Evolutionary conservation across 2,329 filamentous ascomycete species (phyloP).

Genomic region (Lachnellula hyalina): DNA sequence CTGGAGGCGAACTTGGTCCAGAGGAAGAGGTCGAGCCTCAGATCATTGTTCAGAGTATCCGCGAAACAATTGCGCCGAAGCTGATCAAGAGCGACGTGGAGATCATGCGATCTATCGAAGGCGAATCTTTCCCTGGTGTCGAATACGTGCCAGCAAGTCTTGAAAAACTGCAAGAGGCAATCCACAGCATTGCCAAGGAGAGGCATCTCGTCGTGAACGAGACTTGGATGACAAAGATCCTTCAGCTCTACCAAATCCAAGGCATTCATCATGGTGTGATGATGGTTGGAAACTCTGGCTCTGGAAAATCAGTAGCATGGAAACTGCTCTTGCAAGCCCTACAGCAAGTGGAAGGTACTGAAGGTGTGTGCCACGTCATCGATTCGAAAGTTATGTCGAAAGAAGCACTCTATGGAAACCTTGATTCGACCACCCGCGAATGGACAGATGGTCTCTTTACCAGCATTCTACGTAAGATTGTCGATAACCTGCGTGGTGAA

Average conservation of each 20-base stretch:
- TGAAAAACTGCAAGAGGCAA: constrained; percentile 71
- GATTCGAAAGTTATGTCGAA: constrained; percentile 99
- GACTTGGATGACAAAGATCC: constrained; percentile 93
- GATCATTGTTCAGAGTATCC: constrained; percentile 96
- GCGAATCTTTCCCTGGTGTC: constrained; percentile 83
- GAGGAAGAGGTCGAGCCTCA: constrained; percentile 84
- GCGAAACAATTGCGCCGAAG: constrained; percentile 97
- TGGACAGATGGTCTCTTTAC: constrained; percentile 99
- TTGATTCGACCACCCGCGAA: constrained; percentile 94
- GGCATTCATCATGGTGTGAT: constrained; percentile 98
- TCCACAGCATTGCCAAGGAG: constrained; percentile 76
- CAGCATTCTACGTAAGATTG: constrained; percentile 94
- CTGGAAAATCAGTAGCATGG: constrained; percentile 95
- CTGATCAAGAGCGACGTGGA: constrained; percentile 89
- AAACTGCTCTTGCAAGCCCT: constrained; percentile 85
- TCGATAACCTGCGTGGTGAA: constrained; percentile 96
- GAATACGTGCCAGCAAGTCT: constrained; percentile 88
- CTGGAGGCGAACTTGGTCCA: constrained; percentile 51
- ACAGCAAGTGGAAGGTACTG: constrained; percentile 82
- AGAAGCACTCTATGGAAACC: constrained; percentile 89
- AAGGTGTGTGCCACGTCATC: constrained; percentile 95
- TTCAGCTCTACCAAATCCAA: constrained; percentile 97
- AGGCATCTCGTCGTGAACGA: constrained; percentile 87
- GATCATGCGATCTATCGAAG: constrained; percentile 79
- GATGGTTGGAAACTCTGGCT: constrained; percentile 99